phyloP scores from a whole-genome alignment of 371 early-diverging fungal genomes.

The Mortierella polycephala region DNA sequence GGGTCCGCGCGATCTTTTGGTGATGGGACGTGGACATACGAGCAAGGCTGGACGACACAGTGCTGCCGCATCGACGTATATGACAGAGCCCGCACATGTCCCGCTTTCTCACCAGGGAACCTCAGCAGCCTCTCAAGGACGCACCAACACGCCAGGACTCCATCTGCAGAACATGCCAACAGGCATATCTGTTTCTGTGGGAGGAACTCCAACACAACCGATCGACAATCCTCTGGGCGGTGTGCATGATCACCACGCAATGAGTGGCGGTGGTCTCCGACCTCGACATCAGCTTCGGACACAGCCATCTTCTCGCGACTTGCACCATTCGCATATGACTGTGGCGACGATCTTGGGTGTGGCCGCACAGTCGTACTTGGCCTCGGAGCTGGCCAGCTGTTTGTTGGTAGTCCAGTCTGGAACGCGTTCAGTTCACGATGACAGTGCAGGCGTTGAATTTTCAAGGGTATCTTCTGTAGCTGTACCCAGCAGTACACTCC shows the following conservation, averaged over 20 bases:
- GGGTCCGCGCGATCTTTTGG: slow-evolving; percentile 35
- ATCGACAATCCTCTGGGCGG: slow-evolving; percentile 16
- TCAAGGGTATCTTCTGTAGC: slow-evolving; percentile 9
- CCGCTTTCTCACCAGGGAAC: not conserved
- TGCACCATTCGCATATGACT: slow-evolving; percentile 29
- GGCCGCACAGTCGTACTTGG: slow-evolving; percentile 16
- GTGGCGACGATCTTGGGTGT: slow-evolving; percentile 17
- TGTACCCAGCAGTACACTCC: not conserved
- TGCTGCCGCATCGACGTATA: slow-evolving; percentile 5
- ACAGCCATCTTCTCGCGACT: slow-evolving; percentile 28
- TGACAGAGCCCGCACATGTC: not conserved
- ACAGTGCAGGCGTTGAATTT: not conserved
- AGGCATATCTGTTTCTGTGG: slow-evolving; percentile 1
- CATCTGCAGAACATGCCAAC: slow-evolving; percentile 14
- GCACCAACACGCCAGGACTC: slow-evolving; percentile 11
- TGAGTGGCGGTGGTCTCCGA: slow-evolving; percentile 3
- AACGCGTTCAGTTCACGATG: not conserved
- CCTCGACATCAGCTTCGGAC: slow-evolving; percentile 13
- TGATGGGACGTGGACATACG: slow-evolving; percentile 42
- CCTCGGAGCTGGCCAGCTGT: slow-evolving; percentile 25
- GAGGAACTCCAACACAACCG: not conserved
- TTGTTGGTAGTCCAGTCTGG: slow-evolving; percentile 30
- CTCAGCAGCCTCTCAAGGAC: not conserved
- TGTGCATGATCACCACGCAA: not conserved
- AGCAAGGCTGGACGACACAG: slow-evolving; percentile 13